Conservation (phyloP, 345 rosid species). For the Gossypium herbaceum region DNA sequence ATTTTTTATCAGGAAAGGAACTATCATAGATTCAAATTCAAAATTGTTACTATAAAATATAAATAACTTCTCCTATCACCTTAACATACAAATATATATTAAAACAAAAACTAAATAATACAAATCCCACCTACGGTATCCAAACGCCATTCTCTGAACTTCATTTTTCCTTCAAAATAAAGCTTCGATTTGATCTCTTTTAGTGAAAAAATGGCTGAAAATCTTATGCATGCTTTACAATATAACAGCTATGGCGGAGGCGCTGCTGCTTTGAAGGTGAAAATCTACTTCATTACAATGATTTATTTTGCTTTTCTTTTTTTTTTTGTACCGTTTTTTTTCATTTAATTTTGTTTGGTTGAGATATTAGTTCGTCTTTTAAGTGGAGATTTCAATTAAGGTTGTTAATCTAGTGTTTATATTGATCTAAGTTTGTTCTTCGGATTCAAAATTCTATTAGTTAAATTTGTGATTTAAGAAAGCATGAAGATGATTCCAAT, state of each 20-base stretch:
- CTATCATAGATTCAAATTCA: too few species aligned
- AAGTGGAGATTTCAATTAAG: neutral
- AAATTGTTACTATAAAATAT: too few species aligned
- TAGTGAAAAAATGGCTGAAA: conserved; percentile 31
- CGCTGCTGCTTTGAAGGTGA: conserved; percentile 44
- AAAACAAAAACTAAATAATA: neutral
- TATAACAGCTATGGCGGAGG: conserved; percentile 46
- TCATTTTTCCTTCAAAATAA: neutral
- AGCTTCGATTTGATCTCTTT: neutral
- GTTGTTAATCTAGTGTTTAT: neutral
- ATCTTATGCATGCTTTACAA: conserved; percentile 38
- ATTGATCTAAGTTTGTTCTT: neutral
- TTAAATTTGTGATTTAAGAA: neutral
- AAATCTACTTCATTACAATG: neutral
- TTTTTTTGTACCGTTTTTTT: neutral
- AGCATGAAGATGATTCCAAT: neutral
- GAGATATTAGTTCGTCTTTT: neutral
- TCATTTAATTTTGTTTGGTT: neutral
- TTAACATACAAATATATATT: too few species aligned
- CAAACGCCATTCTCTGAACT: neutral
- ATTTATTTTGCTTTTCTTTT: neutral
- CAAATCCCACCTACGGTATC: neutral
- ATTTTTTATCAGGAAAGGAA: too few species aligned
- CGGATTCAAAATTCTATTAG: too few species aligned
- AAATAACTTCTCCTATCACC: too few species aligned